phyloP scores from a whole-genome alignment of 2,329 filamentous ascomycete species.

The Fusarium nanum region DNA sequence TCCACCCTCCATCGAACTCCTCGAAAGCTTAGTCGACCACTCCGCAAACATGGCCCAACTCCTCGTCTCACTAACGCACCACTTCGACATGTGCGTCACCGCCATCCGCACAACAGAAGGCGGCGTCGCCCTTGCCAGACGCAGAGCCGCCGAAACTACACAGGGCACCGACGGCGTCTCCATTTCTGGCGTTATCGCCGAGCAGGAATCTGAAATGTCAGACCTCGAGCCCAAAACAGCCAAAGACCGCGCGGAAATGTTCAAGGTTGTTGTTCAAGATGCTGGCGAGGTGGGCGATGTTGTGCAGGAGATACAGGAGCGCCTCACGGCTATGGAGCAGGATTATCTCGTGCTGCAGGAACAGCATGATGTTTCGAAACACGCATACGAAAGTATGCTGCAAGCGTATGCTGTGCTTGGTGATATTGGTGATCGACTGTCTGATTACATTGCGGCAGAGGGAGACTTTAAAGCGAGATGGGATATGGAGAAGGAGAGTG shows the following conservation, averaged over 20 bases:
- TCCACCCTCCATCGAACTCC: slow-evolving; percentile 61
- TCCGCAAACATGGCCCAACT: slow-evolving; percentile 86
- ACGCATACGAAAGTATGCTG: slow-evolving; percentile 67
- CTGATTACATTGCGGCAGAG: slow-evolving; percentile 72
- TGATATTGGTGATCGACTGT: slow-evolving; percentile 73
- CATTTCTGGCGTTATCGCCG: slow-evolving; percentile 73
- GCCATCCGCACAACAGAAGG: slow-evolving; percentile 92
- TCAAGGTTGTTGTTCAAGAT: slow-evolving; percentile 81
- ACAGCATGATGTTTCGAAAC: slow-evolving; percentile 65
- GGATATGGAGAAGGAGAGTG: slow-evolving; percentile 77
- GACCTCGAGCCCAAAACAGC: slow-evolving; percentile 77
- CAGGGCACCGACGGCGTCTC: slow-evolving; percentile 63
- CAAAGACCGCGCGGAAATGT: slow-evolving; percentile 83
- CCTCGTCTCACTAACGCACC: slow-evolving; percentile 81
- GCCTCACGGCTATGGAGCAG: slow-evolving; percentile 80
- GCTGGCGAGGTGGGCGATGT: slow-evolving; percentile 74
- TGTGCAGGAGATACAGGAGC: slow-evolving; percentile 77
- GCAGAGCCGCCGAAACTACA: slow-evolving; percentile 73
- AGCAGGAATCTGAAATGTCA: slow-evolving; percentile 63
- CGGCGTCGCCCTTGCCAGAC: slow-evolving; percentile 74
- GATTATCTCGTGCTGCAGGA: slow-evolving; percentile 72
- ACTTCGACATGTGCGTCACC: slow-evolving; percentile 93
- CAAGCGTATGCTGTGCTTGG: slow-evolving; percentile 75
- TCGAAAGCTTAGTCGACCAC: slow-evolving; percentile 75
- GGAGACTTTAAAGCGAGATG: slow-evolving; percentile 74